Percentiles rank a stretch among this genome's conserved stretches.
phyloP scores from a whole-genome alignment of 345 rosid genomes.

The Orychophragmus violaceus region DNA sequence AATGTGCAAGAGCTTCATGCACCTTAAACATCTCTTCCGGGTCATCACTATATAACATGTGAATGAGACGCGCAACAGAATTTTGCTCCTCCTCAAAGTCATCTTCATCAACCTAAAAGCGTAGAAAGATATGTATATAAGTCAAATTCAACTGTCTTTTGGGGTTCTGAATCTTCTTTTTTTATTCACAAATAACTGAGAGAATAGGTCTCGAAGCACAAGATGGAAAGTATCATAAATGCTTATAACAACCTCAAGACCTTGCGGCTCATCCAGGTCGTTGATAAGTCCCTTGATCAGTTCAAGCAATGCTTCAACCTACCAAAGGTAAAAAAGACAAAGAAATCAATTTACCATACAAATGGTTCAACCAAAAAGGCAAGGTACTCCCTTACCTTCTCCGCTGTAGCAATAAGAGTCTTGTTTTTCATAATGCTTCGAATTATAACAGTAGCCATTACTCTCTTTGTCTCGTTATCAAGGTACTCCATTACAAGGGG shows the following conservation, averaged over 20 bases:
- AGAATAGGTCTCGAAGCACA: not conserved
- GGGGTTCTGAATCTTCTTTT: not conserved
- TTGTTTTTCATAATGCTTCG: slow-evolving; percentile 94
- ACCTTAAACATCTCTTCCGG: slow-evolving; percentile 97
- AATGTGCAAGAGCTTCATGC: slow-evolving; percentile 18
- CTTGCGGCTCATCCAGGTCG: slow-evolving; percentile 64
- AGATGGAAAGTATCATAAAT: slow-evolving; percentile 13
- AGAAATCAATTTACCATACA: slow-evolving; percentile 11
- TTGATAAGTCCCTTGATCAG: slow-evolving; percentile 83
- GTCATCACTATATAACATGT: slow-evolving; percentile 79
- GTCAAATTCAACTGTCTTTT: not conserved
- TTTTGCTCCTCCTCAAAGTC: slow-evolving; percentile 95
- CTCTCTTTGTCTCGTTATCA: slow-evolving; percentile 78
- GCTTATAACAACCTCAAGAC: slow-evolving; percentile 53
- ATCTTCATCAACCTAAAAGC: slow-evolving; percentile 76
- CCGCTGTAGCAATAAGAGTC: slow-evolving; percentile 68
- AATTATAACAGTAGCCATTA: slow-evolving; percentile 86
- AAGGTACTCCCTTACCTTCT: slow-evolving; percentile 42
- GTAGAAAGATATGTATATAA: not conserved
- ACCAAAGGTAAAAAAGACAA: slow-evolving; percentile 17
- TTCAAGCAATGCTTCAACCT: slow-evolving; percentile 93
- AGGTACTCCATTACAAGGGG: slow-evolving; percentile 81
- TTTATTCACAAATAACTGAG: not conserved
- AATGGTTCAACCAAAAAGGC: not conserved
- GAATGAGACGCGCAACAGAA: slow-evolving; percentile 91